Base-by-base conservation (phyloP, 2,329 filamentous ascomycete genomes). In the Bretziella fagacearum region DNA sequence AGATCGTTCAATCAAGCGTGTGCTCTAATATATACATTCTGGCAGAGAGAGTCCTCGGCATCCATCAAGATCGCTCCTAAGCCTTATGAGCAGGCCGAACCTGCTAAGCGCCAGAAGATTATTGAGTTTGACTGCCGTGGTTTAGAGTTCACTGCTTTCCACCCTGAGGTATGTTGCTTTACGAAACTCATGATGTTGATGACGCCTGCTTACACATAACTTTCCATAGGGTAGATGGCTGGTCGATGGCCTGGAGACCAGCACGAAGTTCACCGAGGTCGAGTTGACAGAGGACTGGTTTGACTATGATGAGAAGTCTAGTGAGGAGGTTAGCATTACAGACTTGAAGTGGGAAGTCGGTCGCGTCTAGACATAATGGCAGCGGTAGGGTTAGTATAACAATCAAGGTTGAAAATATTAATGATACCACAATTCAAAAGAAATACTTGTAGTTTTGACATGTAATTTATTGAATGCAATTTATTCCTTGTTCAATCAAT, bases 281-380 rank as follows among this genome's bases (percentile, higher is more conserved):
- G 87, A 96, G 55, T 64, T 98, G 47, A 68, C 69, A 0, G 91
- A 98, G 23, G 91, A 98, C 56, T 98, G 91, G 91, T 98, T 82
- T 62, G 89, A 96, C 56, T 98, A 96, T 57, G 87, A 96, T 55
- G 87, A 96, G 64, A 95, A 96, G 67, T 73, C 84, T 0, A 73
- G 80, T 1, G 84, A 93, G 43, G 87, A 96, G 62, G 87, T 95
- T 40, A 91, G 84, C 62, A 86, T 95, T 60, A 89, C 85, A 60
- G 84, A 91, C 25, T 62, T 94, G 47, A 83, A 75, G 52, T 98
- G 86, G 85, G 79, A 86, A 54, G 81, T 98, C 54, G 72, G 74
- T 53, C 71, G 85, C 54, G 74, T 77, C 29, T 91, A 71, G 45
- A 20, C 6, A 11, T 15, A 11, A 15, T 8, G 20, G 13, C 8